Conservation (phyloP, 805 yeast species). For the Pichia cephalocereana region DNA sequence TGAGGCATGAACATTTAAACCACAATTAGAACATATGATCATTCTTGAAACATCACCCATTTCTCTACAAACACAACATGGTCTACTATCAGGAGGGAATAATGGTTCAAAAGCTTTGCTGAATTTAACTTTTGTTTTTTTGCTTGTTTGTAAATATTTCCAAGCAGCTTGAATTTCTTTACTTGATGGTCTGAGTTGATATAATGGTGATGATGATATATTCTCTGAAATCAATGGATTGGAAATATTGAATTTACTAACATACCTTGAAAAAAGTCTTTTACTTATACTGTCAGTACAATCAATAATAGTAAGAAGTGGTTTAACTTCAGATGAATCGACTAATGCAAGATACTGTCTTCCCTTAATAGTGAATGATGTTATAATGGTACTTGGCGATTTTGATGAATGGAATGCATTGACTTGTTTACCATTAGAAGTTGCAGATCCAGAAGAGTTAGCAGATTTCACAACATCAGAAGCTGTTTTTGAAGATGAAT, state of each 20-base stretch:
- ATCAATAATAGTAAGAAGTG: conserved; percentile 3
- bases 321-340: conserved; percentile 1
- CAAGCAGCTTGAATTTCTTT: conserved; percentile 15
- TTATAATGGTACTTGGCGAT: background rate
- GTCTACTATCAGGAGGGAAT: conserved; percentile 22
- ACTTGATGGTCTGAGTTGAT: conserved; percentile 16
- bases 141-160: conserved; percentile 13
- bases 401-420: background rate
- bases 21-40: conserved; percentile 56
- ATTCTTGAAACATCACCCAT: conserved; percentile 27
- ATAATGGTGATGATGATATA: conserved; percentile 9
- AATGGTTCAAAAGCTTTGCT: conserved; percentile 11
- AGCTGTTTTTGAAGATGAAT: background rate
- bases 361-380: conserved; percentile 1
- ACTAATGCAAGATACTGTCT: conserved; percentile 1
- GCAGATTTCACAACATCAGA: too few species aligned
- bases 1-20: conserved; percentile 55
- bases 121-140: conserved; percentile 8
- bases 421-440: background rate
- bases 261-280: conserved; percentile 15
- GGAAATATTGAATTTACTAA: conserved; percentile 18
- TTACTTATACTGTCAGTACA: conserved; percentile 4
- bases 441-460: background rate
- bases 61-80: conserved; percentile 54
- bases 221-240: conserved; percentile 15